Evolutionary conservation across 2,329 filamentous ascomycete species (phyloP).

Genomic region (Eutypella sp.): DNA sequence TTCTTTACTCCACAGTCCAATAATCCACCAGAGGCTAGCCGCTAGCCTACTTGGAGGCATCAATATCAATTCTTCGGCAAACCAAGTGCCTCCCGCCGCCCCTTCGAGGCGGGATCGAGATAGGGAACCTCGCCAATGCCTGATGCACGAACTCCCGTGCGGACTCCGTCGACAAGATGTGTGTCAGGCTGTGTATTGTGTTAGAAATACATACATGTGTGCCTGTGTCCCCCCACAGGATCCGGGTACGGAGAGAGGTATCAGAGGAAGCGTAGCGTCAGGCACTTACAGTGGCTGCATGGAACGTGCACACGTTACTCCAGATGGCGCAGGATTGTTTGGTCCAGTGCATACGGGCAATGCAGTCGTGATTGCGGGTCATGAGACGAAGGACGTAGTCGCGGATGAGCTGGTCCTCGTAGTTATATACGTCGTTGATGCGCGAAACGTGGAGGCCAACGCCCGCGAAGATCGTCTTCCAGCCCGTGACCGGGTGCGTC

Average conservation of each 20-base stretch:
- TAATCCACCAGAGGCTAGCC: no score
- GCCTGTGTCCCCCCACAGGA: no score
- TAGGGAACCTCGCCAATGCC: slow-evolving; percentile 34
- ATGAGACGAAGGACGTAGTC: slow-evolving; percentile 32
- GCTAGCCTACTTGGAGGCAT: no score
- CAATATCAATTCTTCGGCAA: slow-evolving; percentile 11
- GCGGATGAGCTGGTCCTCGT: slow-evolving; percentile 31
- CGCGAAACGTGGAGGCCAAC: slow-evolving; percentile 28
- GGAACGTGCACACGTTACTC: slow-evolving; percentile 29
- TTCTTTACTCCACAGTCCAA: no score
- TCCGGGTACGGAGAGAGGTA: background rate
- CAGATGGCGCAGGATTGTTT: slow-evolving; percentile 34
- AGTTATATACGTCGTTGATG: slow-evolving; percentile 31
- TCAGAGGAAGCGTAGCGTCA: background rate
- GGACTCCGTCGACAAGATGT: slow-evolving; percentile 24
- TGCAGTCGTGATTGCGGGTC: slow-evolving; percentile 34
- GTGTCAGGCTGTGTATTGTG: slow-evolving; percentile 23
- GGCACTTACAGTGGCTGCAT: slow-evolving; percentile 27
- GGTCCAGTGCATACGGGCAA: slow-evolving; percentile 36
- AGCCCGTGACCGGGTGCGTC: slow-evolving; percentile 59
- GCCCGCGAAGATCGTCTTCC: slow-evolving; percentile 40
- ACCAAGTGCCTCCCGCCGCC: slow-evolving; percentile 22
- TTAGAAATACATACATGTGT: no score
- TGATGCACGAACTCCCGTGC: slow-evolving; percentile 31
- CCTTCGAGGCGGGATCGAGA: slow-evolving; percentile 29